These are phyloP conservation scores for Fusarium begoniae DNA, from an alignment of 2,329 filamentous ascomycete genomes.

Conservation along the genomic window DNA sequence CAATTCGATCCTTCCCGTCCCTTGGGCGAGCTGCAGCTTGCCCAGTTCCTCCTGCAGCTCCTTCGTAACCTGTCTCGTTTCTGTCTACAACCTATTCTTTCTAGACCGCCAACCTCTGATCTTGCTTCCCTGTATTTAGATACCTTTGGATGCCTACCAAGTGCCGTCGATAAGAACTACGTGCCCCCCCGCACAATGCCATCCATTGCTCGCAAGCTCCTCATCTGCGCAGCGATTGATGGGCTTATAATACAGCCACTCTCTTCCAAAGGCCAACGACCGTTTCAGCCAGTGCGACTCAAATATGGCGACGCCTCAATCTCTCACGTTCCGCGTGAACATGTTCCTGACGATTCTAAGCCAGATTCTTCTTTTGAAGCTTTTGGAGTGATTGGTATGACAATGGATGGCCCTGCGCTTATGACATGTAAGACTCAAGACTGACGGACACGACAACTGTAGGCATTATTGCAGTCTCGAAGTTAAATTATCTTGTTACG, in stretches of 20 bases:
- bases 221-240: slow-evolving; percentile 83
- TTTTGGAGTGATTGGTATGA: slow-evolving; percentile 66
- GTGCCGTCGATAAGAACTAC: slow-evolving; percentile 7
- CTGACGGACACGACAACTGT: slow-evolving; percentile 7
- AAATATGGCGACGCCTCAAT: slow-evolving; percentile 71
- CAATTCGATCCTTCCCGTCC: neutral
- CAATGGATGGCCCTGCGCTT: slow-evolving; percentile 17
- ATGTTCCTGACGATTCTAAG: slow-evolving; percentile 54
- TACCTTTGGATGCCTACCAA: slow-evolving; percentile 12
- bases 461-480: slow-evolving; percentile 88
- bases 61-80: neutral
- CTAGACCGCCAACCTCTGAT: neutral
- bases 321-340: slow-evolving; percentile 55
- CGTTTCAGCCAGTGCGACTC: slow-evolving; percentile 69
- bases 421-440: slow-evolving; percentile 13
- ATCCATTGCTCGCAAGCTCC: slow-evolving; percentile 78
- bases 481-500: slow-evolving; percentile 83
- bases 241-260: slow-evolving; percentile 83
- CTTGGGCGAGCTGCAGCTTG: slow-evolving; percentile 18
- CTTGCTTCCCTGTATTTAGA: neutral
- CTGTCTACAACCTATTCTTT: neutral
- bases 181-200: slow-evolving; percentile 66
- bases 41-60: neutral
- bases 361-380: slow-evolving; percentile 65
- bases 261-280: slow-evolving; percentile 65